Evolutionary conservation across 441 rosid genomes (phyloP).

Genomic region (Euphorbia celastroides): DNA sequence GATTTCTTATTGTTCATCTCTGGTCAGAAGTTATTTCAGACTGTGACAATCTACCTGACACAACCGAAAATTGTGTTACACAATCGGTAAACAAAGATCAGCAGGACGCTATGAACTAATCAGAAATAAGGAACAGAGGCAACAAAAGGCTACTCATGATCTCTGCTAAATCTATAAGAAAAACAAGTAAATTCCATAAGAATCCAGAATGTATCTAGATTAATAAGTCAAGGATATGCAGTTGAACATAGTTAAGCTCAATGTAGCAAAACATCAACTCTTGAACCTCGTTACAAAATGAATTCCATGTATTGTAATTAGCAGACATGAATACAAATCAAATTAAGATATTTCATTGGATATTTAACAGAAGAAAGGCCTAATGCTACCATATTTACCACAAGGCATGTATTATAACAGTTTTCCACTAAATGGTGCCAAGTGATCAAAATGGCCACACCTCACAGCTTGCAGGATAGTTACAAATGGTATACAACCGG

Average conservation of each 20-base stretch:
- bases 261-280: not conserved
- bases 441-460: constrained; percentile 1
- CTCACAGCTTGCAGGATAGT: constrained; percentile 12
- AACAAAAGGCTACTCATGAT: not conserved
- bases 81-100: not conserved
- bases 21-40: not conserved
- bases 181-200: not conserved
- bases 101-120: not conserved
- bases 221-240: not conserved
- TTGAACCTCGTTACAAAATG: not conserved
- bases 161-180: not conserved
- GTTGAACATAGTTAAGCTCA: not conserved
- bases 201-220: not conserved
- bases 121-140: not conserved
- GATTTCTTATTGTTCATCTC: constrained; percentile 1
- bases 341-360: not conserved
- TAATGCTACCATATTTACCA: not conserved
- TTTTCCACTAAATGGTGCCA: constrained; percentile 2
- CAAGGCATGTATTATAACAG: not conserved
- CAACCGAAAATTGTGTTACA: not conserved
- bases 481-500: constrained; percentile 17
- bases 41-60: not conserved
- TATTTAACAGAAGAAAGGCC: constrained; percentile 1
- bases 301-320: not conserved
- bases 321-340: not conserved